Percentiles rank a stretch among this genome's conserved stretches.
phyloP scores from a whole-genome alignment of 768 basidiomycete species.

The Termitomyces sp. region DNA sequence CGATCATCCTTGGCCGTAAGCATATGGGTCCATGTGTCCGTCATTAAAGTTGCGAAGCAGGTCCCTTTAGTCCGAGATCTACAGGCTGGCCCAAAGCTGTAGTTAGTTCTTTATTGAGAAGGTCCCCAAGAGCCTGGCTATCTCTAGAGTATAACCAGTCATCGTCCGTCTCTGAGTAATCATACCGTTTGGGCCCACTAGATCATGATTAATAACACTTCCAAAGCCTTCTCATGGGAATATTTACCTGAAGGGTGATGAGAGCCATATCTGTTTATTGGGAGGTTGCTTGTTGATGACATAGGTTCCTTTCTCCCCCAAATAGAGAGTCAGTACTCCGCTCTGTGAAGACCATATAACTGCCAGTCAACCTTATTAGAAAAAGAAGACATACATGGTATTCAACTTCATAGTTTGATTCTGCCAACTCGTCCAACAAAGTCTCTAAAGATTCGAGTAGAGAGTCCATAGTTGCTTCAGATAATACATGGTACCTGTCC shows the following conservation, averaged over 20 bases:
- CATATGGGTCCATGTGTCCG: not conserved
- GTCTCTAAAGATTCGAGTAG: conserved; percentile 72
- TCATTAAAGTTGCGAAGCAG: conserved; percentile 13
- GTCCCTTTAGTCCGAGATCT: conserved; percentile 21
- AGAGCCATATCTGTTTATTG: conserved; percentile 96
- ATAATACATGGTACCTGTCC: conserved; percentile 61
- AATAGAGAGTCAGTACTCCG: conserved; percentile 81
- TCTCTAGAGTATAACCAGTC: conserved; percentile 80
- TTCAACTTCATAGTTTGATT: conserved; percentile 73
- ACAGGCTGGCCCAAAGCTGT: conserved; percentile 24
- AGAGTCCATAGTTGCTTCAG: conserved; percentile 74
- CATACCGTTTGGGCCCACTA: conserved; percentile 92
- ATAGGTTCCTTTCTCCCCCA: conserved; percentile 79
- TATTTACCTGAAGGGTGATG: conserved; percentile 75
- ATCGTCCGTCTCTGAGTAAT: conserved; percentile 51
- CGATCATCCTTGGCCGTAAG: not conserved
- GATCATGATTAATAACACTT: not conserved
- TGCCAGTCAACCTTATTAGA: not conserved
- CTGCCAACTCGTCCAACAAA: conserved; percentile 54
- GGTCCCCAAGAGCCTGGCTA: conserved; percentile 45
- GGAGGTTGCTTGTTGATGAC: conserved; percentile 98
- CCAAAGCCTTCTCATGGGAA: not conserved
- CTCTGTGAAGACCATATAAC: conserved; percentile 39
- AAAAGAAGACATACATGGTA: conserved; percentile 58
- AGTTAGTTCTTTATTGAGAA: conserved; percentile 67